These are phyloP conservation scores for Globisporangium canariense DNA, from an alignment of 352 stramenopile species.

Conservation along the genomic window DNA sequence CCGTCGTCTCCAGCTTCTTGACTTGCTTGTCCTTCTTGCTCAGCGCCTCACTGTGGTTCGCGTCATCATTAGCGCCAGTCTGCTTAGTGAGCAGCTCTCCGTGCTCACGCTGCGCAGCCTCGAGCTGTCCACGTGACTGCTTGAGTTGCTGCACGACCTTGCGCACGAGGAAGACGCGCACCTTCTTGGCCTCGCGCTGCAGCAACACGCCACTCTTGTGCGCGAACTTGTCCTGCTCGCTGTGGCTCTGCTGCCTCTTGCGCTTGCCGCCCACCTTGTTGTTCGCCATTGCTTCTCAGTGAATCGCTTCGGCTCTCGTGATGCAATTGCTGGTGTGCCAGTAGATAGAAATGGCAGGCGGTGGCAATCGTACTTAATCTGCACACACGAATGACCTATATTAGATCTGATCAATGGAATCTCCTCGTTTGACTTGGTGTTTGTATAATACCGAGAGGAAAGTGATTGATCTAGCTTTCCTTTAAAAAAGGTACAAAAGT, in stretches of 20 bases:
- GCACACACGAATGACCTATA: too few species aligned
- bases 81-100: constrained; percentile 2
- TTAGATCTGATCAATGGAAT: too few species aligned
- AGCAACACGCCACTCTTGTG: constrained; percentile 70
- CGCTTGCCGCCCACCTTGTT: constrained; percentile 36
- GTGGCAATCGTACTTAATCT: background rate
- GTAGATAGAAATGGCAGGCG: constrained; percentile 3
- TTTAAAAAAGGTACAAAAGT: too few species aligned
- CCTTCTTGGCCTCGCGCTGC: constrained; percentile 76
- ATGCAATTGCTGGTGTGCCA: background rate
- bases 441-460: too few species aligned
- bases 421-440: too few species aligned
- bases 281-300: background rate
- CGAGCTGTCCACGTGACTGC: constrained; percentile 14
- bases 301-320: background rate
- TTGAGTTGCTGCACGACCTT: constrained; percentile 76
- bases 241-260: constrained; percentile 44
- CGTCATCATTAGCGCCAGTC: background rate
- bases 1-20: constrained; percentile 35
- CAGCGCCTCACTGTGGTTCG: constrained; percentile 14
- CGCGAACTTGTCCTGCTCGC: constrained; percentile 58
- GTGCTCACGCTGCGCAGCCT: constrained; percentile 2
- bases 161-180: constrained; percentile 57
- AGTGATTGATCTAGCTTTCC: too few species aligned
- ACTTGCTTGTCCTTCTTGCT: constrained; percentile 40